A percentile compares a stretch with the other conserved stretches of the same genome.
Conservation (phyloP, 306 rosid species). For the Cicer judaicum region DNA sequence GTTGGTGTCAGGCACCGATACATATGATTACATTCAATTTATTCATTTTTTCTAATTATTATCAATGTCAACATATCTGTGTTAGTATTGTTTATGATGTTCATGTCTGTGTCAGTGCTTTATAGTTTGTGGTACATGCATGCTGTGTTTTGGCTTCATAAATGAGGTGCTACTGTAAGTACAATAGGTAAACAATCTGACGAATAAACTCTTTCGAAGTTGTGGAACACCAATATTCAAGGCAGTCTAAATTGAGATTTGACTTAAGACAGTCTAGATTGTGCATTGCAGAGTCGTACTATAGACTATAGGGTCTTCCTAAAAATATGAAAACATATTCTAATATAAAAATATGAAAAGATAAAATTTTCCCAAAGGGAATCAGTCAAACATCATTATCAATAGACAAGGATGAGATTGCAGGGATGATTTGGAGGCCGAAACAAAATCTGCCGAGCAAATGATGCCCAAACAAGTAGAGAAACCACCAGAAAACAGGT, state of each 20-base stretch:
- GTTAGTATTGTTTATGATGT: too few relatives aligned
- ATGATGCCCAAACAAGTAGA: not conserved
- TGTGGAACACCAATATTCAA: not conserved
- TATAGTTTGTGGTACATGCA: not conserved
- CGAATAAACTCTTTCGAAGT: not conserved
- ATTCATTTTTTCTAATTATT: too few relatives aligned
- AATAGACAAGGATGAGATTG: not conserved
- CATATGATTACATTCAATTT: too few relatives aligned
- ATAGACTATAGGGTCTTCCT: too few relatives aligned
- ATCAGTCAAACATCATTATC: not conserved
- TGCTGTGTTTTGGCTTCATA: slow-evolving; percentile 22
- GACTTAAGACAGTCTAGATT: too few relatives aligned
- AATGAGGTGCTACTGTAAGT: slow-evolving; percentile 11
- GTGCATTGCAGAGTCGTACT: too few relatives aligned
- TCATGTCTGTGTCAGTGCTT: too few relatives aligned
- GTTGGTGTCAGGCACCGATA: too few relatives aligned
- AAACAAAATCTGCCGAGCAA: not conserved
- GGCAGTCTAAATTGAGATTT: too few relatives aligned
- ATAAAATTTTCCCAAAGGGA: not conserved
- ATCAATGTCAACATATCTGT: too few relatives aligned
- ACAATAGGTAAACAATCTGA: not conserved
- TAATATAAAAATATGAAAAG: not conserved
- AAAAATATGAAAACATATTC: too few relatives aligned
- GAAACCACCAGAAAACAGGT: not conserved
- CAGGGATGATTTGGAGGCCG: not conserved